Evolutionary conservation across 257 asterid genomes (phyloP).

Genomic region (Solanum bulbocastanum): DNA sequence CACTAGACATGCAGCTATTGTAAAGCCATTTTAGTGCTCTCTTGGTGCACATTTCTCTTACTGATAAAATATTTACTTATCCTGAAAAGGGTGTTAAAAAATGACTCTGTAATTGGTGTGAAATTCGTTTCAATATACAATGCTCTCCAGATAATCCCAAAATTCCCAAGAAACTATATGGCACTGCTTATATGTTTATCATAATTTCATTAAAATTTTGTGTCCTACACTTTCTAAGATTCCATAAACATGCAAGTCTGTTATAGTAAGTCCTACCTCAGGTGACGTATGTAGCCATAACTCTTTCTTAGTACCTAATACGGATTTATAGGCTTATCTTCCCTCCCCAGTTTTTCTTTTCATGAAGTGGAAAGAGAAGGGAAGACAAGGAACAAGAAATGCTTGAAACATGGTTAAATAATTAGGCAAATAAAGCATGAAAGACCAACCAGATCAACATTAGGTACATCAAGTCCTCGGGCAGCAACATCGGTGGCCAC

Average conservation of each 20-base stretch:
- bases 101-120: neutral
- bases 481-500: slow-evolving; percentile 99
- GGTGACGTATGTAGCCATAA: neutral
- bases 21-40: neutral
- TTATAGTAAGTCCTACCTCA: neutral
- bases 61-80: neutral
- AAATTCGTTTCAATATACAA: neutral
- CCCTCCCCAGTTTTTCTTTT: neutral
- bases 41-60: neutral
- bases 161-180: neutral
- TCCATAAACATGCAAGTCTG: neutral
- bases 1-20: neutral
- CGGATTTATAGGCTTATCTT: neutral
- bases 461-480: slow-evolving; percentile 98
- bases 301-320: neutral
- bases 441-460: slow-evolving; percentile 76
- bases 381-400: neutral
- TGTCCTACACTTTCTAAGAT: neutral
- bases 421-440: neutral
- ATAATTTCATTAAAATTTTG: neutral
- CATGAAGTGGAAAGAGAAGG: neutral
- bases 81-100: neutral
- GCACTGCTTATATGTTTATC: neutral
- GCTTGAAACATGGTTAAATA: neutral
- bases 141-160: neutral